Percentiles rank a stretch among this genome's conserved stretches.
Evolutionary conservation across 2,329 filamentous ascomycete species (phyloP).

Genomic region (Chaetomium strumarium): DNA sequence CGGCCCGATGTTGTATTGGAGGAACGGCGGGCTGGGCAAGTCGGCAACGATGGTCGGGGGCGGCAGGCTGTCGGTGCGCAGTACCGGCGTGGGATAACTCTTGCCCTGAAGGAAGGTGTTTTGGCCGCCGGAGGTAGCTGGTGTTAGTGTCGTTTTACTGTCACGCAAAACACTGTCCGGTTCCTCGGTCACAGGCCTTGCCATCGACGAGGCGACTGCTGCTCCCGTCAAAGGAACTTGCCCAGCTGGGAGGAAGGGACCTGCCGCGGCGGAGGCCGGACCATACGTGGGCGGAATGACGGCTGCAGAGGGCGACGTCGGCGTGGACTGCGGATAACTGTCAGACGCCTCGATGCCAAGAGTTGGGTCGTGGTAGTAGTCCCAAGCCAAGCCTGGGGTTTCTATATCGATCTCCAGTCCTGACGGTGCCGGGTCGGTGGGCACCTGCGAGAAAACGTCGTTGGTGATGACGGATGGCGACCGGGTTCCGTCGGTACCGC

Average conservation of each 20-base stretch:
- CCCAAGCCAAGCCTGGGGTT: conserved; percentile 23
- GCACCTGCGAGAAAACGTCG: conserved; percentile 11
- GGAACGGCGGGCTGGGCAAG: conserved; percentile 21
- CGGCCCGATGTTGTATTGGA: conserved; percentile 18
- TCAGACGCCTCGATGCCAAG: conserved; percentile 13
- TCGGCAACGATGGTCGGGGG: conserved; percentile 24
- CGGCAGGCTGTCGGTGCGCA: conserved; percentile 25
- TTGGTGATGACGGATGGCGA: conserved; percentile 20
- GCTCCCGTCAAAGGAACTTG: conserved; percentile 7
- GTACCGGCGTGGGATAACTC: conserved; percentile 12
- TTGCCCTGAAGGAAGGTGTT: conserved; percentile 12
- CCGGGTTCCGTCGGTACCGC: conserved; percentile 17
- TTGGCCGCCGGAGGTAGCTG: conserved; percentile 15
- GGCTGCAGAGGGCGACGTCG: conserved; percentile 6
- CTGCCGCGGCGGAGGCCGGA: conserved; percentile 12
- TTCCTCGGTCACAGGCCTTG: conserved; percentile 8
- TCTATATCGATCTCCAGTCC: conserved; percentile 21
- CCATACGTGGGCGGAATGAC: conserved; percentile 9
- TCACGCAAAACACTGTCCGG: conserved; percentile 17
- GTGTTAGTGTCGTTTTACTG: conserved; percentile 19
- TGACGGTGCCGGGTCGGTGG: conserved; percentile 10
- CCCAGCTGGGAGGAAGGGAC: conserved; percentile 10
- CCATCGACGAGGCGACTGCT: conserved; percentile 3
- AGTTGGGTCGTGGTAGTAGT: conserved; percentile 25
- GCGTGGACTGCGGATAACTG: conserved; percentile 12